Base-by-base conservation (phyloP, 2,329 filamentous ascomycete genomes). In the Diaporthe australafricana region DNA sequence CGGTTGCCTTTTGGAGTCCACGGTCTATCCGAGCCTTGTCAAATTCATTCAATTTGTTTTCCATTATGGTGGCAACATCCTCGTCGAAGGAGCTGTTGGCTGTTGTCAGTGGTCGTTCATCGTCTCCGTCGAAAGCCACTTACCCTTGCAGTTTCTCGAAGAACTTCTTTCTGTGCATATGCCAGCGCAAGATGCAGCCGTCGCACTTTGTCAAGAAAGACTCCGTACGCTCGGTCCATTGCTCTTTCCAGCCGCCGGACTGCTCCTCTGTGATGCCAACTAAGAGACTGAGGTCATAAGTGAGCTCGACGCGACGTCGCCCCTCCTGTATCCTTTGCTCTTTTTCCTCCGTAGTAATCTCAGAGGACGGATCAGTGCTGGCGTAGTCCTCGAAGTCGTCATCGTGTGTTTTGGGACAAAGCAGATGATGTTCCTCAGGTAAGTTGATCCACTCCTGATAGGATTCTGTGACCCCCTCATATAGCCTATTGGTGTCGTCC, bases 141-240 rank as follows among this genome's bases (percentile, higher is more conserved):
- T 84, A 90, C 86, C 91, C 88, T 76, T 88, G 85, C 69, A 94
- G 84, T 60, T 88, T 84, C 72, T 90, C 88, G 40, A 93, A 82
- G 74, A 93, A 88, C 70, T 84, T 83, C 73, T 88, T 88, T 74
- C 93, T 91, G 38, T 87, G 88, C 78, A 90, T 90, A 80, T 95
- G 93, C 88, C 93, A 95, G 76, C 91, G 91, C 73, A 90, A 87
- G 66, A 93, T 91, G 78, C 93, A 95, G 66, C 88, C 86, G 68
- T 94, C 89, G 80, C 93, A 95, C 71, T 83, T 85, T 71, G 85
- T 88, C 30, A 95, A 84, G 48, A 88, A 87, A 14, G 83, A 79
- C 74, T 92, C 88, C 25, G 93, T 84, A 25, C 87, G 86, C 6
- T 81, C 77, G 67, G 84, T 87, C 77, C 94, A 92, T 74, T 89